phyloP scores from a whole-genome alignment of 2,329 filamentous ascomycete genomes.

The Fusarium nematophilum region DNA sequence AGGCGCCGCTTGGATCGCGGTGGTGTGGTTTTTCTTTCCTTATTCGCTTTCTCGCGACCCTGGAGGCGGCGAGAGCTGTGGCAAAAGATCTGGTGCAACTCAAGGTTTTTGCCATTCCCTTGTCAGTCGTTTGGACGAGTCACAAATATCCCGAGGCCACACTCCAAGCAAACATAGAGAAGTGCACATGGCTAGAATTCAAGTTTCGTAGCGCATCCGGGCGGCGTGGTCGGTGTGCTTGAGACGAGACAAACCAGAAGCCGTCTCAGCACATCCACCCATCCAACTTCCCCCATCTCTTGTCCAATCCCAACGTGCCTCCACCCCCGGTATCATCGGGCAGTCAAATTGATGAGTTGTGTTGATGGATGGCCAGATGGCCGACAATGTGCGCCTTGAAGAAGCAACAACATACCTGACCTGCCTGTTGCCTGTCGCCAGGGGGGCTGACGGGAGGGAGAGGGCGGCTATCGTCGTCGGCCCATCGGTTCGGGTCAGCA shows the following conservation, averaged over 20 bases:
- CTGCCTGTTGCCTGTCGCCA: conserved; percentile 1
- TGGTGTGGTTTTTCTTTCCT: conserved; percentile 12
- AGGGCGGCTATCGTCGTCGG: not conserved
- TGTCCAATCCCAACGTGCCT: conserved; percentile 1
- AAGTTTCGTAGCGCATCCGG: conserved; percentile 15
- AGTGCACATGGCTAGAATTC: conserved; percentile 14
- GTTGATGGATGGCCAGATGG: conserved; percentile 1
- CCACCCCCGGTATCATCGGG: conserved; percentile 23
- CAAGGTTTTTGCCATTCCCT: conserved; percentile 11
- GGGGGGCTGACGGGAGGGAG: not conserved
- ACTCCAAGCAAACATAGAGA: not conserved
- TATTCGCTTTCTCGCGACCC: conserved; percentile 21
- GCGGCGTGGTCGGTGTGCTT: conserved; percentile 13
- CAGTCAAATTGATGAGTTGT: not conserved
- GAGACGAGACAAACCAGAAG: conserved; percentile 28
- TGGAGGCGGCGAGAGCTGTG: conserved; percentile 7
- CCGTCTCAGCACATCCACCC: conserved; percentile 28
- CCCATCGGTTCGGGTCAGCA: conserved; percentile 3
- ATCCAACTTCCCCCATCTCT: conserved; percentile 9
- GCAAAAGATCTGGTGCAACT: conserved; percentile 11
- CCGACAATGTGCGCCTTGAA: conserved; percentile 3
- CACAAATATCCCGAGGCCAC: conserved; percentile 6
- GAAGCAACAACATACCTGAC: conserved; percentile 15
- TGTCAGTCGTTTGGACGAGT: conserved; percentile 13
- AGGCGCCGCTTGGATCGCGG: conserved; percentile 7